Conservation (phyloP, 2,329 filamentous ascomycete species). For the Nothophaeocryptopus gaeumannii region DNA sequence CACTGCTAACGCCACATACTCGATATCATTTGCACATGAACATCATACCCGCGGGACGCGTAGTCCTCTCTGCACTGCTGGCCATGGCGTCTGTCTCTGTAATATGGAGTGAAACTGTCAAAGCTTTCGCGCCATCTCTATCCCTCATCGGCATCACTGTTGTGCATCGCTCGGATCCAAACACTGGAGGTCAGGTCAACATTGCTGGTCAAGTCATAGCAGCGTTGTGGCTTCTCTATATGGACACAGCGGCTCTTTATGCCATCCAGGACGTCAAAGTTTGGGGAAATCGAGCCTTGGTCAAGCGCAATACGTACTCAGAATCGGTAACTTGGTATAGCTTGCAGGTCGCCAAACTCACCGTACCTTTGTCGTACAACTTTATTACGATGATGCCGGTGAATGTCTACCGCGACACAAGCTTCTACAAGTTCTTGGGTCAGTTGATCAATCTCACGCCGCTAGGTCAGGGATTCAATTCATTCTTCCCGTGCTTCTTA, state of each 20-base stretch:
- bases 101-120: slow-evolving; percentile 91
- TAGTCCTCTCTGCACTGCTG: slow-evolving; percentile 65
- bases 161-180: slow-evolving; percentile 69
- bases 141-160: slow-evolving; percentile 68
- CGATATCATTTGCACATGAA: slow-evolving; percentile 76
- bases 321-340: slow-evolving; percentile 97
- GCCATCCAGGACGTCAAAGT: slow-evolving; percentile 91
- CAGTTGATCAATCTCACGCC: slow-evolving; percentile 77
- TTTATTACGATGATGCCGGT: slow-evolving; percentile 85
- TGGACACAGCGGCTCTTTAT: slow-evolving; percentile 84
- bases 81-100: slow-evolving; percentile 75
- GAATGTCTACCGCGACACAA: slow-evolving; percentile 69
- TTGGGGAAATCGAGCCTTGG: slow-evolving; percentile 92
- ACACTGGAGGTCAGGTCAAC: slow-evolving; percentile 65
- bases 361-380: slow-evolving; percentile 91
- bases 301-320: slow-evolving; percentile 84
- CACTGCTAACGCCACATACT: slow-evolving; percentile 72
- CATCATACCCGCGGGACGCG: slow-evolving; percentile 65
- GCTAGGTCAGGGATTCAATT: slow-evolving; percentile 79
- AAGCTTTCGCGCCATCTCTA: slow-evolving; percentile 71
- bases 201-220: slow-evolving; percentile 84
- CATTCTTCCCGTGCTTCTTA: slow-evolving; percentile 84
- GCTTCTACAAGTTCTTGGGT: slow-evolving; percentile 86
- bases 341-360: slow-evolving; percentile 85
- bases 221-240: slow-evolving; percentile 88